phyloP scores from a whole-genome alignment of 176 grass and related monocot species.

The Zoysia pacifica region DNA sequence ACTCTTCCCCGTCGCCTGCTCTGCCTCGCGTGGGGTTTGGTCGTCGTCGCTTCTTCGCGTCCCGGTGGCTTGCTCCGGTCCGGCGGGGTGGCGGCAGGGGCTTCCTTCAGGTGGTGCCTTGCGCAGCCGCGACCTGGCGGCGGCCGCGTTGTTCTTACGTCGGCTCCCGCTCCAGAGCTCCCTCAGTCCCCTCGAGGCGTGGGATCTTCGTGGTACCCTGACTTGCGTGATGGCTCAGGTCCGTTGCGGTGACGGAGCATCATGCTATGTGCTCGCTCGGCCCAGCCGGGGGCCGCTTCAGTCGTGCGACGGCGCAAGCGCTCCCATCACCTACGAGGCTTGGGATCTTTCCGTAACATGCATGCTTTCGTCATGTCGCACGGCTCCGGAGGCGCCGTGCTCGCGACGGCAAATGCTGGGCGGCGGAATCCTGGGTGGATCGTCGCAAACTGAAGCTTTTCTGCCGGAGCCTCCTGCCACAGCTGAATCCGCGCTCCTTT shows the following conservation, averaged over 20 bases:
- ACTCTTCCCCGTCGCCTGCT: slow-evolving; percentile 29
- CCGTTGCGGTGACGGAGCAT: background rate
- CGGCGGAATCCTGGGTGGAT: slow-evolving; percentile 37
- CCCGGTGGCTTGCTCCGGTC: slow-evolving; percentile 5
- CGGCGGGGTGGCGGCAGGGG: background rate
- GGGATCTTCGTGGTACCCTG: slow-evolving; percentile 44
- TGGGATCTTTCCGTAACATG: slow-evolving; percentile 50
- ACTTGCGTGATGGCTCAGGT: slow-evolving; percentile 9
- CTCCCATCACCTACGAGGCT: slow-evolving; percentile 27
- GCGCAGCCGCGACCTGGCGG: background rate
- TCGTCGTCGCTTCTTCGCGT: slow-evolving; percentile 32
- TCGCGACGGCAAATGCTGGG: slow-evolving; percentile 38
- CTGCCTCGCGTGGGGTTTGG: slow-evolving; percentile 35
- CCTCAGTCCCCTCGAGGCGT: slow-evolving; percentile 12
- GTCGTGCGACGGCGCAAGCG: slow-evolving; percentile 13
- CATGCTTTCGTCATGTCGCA: slow-evolving; percentile 55
- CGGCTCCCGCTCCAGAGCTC: background rate
- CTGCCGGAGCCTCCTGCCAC: background rate
- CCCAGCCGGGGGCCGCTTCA: background rate
- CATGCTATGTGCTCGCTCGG: slow-evolving; percentile 7
- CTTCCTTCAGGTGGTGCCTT: background rate
- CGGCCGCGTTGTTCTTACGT: slow-evolving; percentile 17
- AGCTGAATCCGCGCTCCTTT: slow-evolving; percentile 28
- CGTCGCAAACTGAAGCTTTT: slow-evolving; percentile 23
- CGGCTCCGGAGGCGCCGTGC: slow-evolving; percentile 44